Evolutionary conservation across 75 land plant genomes (phyloP), one percentile per base, ranked within the genome.

Genomic region (Pinus albicaulis): DNA sequence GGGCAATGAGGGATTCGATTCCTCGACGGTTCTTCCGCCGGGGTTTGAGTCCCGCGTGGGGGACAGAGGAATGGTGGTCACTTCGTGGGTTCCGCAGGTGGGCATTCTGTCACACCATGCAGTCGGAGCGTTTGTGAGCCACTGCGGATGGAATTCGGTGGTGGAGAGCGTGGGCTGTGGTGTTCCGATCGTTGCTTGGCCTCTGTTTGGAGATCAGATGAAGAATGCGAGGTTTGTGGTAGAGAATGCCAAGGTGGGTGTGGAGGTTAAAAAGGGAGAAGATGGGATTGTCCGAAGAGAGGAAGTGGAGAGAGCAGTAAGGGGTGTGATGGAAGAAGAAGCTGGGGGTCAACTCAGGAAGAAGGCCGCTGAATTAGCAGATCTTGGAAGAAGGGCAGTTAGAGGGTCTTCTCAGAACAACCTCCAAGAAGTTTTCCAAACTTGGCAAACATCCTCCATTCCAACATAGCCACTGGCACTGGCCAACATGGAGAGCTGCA

Each of bases 141-240:
- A 31, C 31, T 31, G 31, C 31, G 31, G 31, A 31, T 31, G 31
- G 31, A 31, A 31, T 31, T 31, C 28, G 12, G 71, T 81, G 25
- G n/a, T 81, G 53, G 79, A 81, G 79, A 71, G 79, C 61, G 12
- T 81, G 22, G 24, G 52, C 5, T 64, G 57, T 5, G 82, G 79
- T 10, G 38, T 76, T 38, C 82, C 82, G 14, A 77, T 81, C 12
- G 53, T 81, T 55, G 55, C 80, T 3, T 57, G 82, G 41, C 82
- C 82, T 13, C 31, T 57, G n/a, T 58, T 22, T 10, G 82, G 59
- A 17, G 82, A 81, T 14, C 79, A 81, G 53, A 57, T 16, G 53
- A 25, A 57, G 23, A 81, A 76, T 41, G 74, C 80, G 0, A n/a
- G 74, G 62, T 19, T 74, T 48, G 61, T 80, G 58, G 56, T 12